phyloP scores from a whole-genome alignment of 768 basidiomycete species.

The Terana coerulea region DNA sequence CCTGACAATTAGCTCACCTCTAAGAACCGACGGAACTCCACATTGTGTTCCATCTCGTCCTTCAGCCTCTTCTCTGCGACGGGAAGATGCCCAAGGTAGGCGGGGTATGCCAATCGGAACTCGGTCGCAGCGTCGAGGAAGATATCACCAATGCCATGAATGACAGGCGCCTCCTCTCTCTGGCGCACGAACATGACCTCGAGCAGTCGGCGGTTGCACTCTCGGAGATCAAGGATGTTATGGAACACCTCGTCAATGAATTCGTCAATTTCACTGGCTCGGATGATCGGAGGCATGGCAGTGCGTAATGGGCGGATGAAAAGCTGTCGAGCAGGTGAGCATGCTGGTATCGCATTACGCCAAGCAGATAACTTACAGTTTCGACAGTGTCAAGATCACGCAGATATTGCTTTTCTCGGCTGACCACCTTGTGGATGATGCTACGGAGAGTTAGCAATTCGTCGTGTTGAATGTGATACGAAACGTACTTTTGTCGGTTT shows the following conservation, averaged over 20 bases:
- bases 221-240: slow-evolving; percentile 83
- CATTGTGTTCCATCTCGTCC: slow-evolving; percentile 79
- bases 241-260: slow-evolving; percentile 91
- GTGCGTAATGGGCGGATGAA: slow-evolving; percentile 53
- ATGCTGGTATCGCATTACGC: slow-evolving; percentile 38
- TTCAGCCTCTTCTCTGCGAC: slow-evolving; percentile 83
- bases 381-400: slow-evolving; percentile 86
- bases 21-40: slow-evolving; percentile 78
- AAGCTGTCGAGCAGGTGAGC: slow-evolving; percentile 42
- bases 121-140: slow-evolving; percentile 85
- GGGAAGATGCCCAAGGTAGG: slow-evolving; percentile 81
- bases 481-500: slow-evolving; percentile 65
- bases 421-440: slow-evolving; percentile 83
- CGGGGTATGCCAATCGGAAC: slow-evolving; percentile 83
- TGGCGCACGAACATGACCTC: slow-evolving; percentile 86
- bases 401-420: slow-evolving; percentile 85
- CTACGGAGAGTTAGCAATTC: slow-evolving; percentile 24
- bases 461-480: not conserved
- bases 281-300: slow-evolving; percentile 54
- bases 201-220: slow-evolving; percentile 77
- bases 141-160: slow-evolving; percentile 83
- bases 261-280: slow-evolving; percentile 57
- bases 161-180: slow-evolving; percentile 76
- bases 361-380: slow-evolving; percentile 37
- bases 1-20: slow-evolving; percentile 50